phyloP scores from a whole-genome alignment of 306 rosid genomes.

The Cucumis melo region DNA sequence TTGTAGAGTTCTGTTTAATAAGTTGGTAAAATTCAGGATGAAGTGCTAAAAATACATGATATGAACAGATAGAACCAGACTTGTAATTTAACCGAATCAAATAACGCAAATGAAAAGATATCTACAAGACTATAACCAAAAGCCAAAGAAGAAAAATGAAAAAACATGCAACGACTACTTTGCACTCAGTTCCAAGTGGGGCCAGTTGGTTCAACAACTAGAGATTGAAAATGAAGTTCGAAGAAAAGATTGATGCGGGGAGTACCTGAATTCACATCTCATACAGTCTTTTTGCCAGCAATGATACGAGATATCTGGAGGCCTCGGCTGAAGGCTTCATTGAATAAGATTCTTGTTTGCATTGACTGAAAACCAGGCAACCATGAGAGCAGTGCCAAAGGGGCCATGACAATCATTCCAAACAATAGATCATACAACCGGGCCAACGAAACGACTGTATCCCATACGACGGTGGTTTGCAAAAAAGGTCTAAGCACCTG shows the following conservation, averaged over 20 bases:
- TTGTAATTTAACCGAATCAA: too few species aligned
- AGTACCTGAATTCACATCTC: conserved; percentile 37
- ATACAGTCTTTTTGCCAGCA: conserved; percentile 49
- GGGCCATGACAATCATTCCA: conserved; percentile 75
- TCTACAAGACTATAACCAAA: not conserved
- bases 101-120: not conserved
- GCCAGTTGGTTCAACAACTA: not conserved
- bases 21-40: not conserved
- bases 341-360: conserved; percentile 93
- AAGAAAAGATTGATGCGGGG: conserved; percentile 4
- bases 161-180: not conserved
- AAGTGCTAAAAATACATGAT: not conserved
- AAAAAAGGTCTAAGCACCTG: conserved; percentile 83
- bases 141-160: not conserved
- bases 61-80: not conserved
- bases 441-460: conserved; percentile 72
- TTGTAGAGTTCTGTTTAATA: not conserved
- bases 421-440: conserved; percentile 68
- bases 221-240: not conserved
- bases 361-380: conserved; percentile 89
- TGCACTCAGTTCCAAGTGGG: not conserved
- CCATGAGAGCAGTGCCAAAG: conserved; percentile 82
- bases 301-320: conserved; percentile 87
- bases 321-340: conserved; percentile 95
- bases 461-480: conserved; percentile 74